Base-by-base conservation (phyloP, 208 protist genomes). In the Crithidia brevicula region DNA sequence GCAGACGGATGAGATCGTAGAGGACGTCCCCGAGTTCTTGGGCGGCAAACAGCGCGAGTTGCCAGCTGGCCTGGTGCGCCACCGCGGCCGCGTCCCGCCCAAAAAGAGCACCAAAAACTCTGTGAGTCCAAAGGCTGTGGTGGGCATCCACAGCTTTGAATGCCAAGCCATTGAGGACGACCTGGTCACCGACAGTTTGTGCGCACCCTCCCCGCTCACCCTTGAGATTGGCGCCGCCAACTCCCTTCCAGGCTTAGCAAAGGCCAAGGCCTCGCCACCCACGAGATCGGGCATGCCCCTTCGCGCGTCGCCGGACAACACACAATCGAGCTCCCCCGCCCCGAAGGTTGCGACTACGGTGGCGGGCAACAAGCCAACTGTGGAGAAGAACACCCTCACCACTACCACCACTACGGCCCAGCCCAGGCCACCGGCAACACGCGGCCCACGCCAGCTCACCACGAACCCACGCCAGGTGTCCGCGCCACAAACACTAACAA, bases 1-100 rank as follows among this genome's bases (percentile, higher is more conserved):
- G 69, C 33, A 47, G 20, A 59, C 38, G 4, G 70, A 67, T n/a
- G 77, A 82, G 40, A 84, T 87, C 30, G 59, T 77, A 16, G 82
- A 87, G 53, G 60, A 79, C 45, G 67, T 87, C 2, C 67, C 52
- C 28, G 82, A 87, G 9, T 81, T 77, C 18, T 34, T 87, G 0
- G 62, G 56, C n/a, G 71, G 62, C n/a, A 67, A 53, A 23, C 40
- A 65, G 27, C 64, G 56, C 4, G 59, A 72, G 28, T 8, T 81
- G 18, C 27, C 50, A 9, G 46, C 64, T 1, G 28, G 34, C 3
- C 2, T 42, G 15, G 28, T 54, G 47, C 51, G 64, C n/a, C 74
- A 54, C 9, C 60, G 67, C 50, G 54, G 67, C 15, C 74, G 74
- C 25, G 13, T 71, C 2, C 81, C 81, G 13, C 76, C 60, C 8